A percentile compares a stretch with the other conserved stretches of the same genome.
Evolutionary conservation across 2,329 filamentous ascomycete species (phyloP).

Genomic region (Parafenestella ontariensis): DNA sequence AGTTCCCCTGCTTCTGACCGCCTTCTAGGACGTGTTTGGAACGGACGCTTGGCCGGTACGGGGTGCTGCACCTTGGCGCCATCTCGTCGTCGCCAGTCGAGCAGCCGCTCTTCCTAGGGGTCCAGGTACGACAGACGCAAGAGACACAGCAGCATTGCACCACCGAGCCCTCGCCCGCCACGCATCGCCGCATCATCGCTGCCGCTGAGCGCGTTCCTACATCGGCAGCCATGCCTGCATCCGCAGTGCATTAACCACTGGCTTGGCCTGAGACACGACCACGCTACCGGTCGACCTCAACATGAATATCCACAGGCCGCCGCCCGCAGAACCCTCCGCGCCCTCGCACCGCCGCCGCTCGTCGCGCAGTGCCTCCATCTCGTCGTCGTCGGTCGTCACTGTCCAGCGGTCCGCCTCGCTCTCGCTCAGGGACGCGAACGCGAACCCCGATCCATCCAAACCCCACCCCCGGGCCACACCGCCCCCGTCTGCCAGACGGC

Average conservation of each 20-base stretch:
- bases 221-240: constrained; percentile 37
- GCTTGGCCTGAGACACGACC: constrained; percentile 40
- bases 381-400: constrained; percentile 52
- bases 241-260: constrained; percentile 28
- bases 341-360: constrained; percentile 33
- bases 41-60: no score
- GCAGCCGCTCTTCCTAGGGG: not conserved
- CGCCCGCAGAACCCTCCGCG: constrained; percentile 20
- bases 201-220: constrained; percentile 32
- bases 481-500: constrained; percentile 39
- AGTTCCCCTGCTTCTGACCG: not conserved
- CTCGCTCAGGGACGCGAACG: constrained; percentile 41
- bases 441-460: constrained; percentile 24
- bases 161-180: constrained; percentile 8
- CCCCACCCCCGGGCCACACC: constrained; percentile 38
- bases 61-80: constrained; percentile 10
- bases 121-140: constrained; percentile 2
- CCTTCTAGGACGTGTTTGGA: constrained; percentile 3
- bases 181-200: constrained; percentile 4
- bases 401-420: constrained; percentile 53
- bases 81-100: not conserved
- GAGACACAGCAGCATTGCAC: constrained; percentile 10
- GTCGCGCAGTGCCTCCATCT: constrained; percentile 54
- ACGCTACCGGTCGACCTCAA: constrained; percentile 14
- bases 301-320: constrained; percentile 35